Conservation (phyloP, 495 filamentous ascomycete genomes). For the Aspergillus saccharolyticus region DNA sequence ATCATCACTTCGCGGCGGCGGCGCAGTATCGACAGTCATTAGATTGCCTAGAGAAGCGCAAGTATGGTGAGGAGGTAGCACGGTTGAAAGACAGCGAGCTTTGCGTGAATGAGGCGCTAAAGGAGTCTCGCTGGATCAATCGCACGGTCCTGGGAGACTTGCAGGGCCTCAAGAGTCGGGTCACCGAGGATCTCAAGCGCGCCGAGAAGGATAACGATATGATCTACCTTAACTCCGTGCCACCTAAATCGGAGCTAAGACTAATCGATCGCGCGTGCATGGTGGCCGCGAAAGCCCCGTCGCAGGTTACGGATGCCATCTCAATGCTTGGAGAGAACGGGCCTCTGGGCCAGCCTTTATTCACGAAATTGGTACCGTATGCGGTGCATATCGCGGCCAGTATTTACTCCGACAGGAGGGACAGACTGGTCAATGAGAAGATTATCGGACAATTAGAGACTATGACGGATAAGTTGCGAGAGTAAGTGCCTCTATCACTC, state of each 20-base stretch:
- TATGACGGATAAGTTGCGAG: constrained; percentile 73
- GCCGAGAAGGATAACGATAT: constrained; percentile 96
- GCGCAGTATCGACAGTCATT: constrained; percentile 92
- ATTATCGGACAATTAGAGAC: constrained; percentile 82
- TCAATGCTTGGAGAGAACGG: constrained; percentile 74
- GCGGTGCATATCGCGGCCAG: constrained; percentile 91
- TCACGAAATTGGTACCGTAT: constrained; percentile 90
- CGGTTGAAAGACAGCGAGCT: constrained; percentile 72
- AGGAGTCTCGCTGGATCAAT: constrained; percentile 80
- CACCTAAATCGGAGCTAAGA: constrained; percentile 83
- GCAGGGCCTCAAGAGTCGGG: constrained; percentile 73
- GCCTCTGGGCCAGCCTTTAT: constrained; percentile 76
- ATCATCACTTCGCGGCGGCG: constrained; percentile 94
- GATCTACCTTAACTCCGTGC: constrained; percentile 82
- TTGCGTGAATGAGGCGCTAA: constrained; percentile 82
- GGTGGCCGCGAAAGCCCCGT: constrained; percentile 74
- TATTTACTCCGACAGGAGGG: constrained; percentile 88
- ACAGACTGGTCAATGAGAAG: constrained; percentile 78
- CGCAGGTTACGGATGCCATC: constrained; percentile 74
- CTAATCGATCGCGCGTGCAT: constrained; percentile 82
- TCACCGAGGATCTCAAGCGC: constrained; percentile 81
- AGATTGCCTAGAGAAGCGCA: constrained; percentile 88
- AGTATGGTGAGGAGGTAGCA: constrained; percentile 94
- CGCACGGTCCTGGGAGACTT: constrained; percentile 78
- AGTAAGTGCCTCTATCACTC: constrained; percentile 35